Base-by-base conservation (phyloP, 2,329 filamentous ascomycete species). In the Clarireedia paspali region DNA sequence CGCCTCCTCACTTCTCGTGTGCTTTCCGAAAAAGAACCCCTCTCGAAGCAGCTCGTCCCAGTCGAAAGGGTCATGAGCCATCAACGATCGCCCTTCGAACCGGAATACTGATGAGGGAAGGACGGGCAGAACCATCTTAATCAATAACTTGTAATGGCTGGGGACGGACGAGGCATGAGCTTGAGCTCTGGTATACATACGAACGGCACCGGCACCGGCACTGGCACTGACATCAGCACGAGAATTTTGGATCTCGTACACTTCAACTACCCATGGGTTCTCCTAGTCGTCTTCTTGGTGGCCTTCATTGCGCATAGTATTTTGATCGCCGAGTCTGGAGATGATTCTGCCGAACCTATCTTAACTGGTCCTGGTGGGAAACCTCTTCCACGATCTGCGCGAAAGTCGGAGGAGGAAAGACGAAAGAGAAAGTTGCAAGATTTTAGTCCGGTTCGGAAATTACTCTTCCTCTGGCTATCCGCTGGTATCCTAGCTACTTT, bases 321-420 rank as follows among this genome's bases (percentile, higher is more conserved):
- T 60, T 67, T 77, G 58, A 74, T 76, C 60, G 70, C 73, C 47
- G 70, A 75, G 64, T 68, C 72, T 44, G 70, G 73, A 58, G 52
- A 59, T 10, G 65, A 69, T 56, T 63, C 67, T 23, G 64, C 61
- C 34, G 63, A 64, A 44, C 68, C 67, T 12, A 52, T 79, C 76
- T 23, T 75, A 71, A 84, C 79, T 53, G 91, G 91, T n/a, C 91
- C 91, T 1, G 91, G 89, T 55, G 92, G 91, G 63, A 91, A 95
- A 70, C 90, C 90, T 36, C 76, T 96, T 53, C 91, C 90, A 40
- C 63, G 58, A 10, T 62, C 65, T 67, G 71, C 66, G 64, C 68
- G 56, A 63, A 63, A 63, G 57, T 67, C 76, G 68, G 74, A 74
- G 61, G 75, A 76, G 64, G 71, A 74, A 58, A 69, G 69, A 51